Evolutionary conservation across 163 green algal genomes (phyloP).

Genomic region (Smithsoniella earleae): DNA sequence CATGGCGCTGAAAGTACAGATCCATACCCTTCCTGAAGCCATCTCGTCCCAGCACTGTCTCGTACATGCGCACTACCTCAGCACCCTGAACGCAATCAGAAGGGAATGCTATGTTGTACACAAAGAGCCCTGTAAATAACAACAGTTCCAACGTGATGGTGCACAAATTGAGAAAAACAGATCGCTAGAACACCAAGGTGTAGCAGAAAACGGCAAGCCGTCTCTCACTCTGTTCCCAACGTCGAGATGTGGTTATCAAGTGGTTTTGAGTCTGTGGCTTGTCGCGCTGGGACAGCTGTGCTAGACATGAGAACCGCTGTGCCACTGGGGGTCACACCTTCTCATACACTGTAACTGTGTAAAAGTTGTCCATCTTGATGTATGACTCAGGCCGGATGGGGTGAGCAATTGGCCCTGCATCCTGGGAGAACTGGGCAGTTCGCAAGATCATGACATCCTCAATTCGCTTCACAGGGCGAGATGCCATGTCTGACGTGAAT

Average conservation of each 20-base stretch:
- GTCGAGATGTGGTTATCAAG: too few relatives aligned
- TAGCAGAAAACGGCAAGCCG: too few relatives aligned
- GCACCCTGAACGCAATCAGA: too few relatives aligned
- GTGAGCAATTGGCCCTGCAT: conserved; percentile 87
- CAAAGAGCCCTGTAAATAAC: too few relatives aligned
- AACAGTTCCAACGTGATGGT: too few relatives aligned
- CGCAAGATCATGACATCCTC: conserved; percentile 72
- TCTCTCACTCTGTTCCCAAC: too few relatives aligned
- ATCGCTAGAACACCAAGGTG: too few relatives aligned
- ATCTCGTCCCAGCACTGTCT: conserved; percentile 83
- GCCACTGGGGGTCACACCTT: conserved; percentile 51
- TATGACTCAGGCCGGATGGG: conserved; percentile 92
- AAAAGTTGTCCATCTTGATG: conserved; percentile 99
- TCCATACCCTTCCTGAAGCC: conserved; percentile 95
- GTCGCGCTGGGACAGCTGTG: too few relatives aligned
- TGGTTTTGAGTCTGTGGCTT: too few relatives aligned
- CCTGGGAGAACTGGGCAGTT: conserved; percentile 69
- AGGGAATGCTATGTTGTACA: too few relatives aligned
- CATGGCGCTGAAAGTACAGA: conserved; percentile 94
- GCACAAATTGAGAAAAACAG: too few relatives aligned
- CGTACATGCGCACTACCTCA: conserved; percentile 92
- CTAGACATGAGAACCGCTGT: too few relatives aligned
- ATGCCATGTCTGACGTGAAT: conserved; percentile 91
- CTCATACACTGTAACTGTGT: conserved; percentile 92
- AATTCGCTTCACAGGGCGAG: conserved; percentile 85